These are phyloP conservation scores for Ajuga reptans DNA, from an alignment of 305 asterid genomes.

Conservation along the genomic window DNA sequence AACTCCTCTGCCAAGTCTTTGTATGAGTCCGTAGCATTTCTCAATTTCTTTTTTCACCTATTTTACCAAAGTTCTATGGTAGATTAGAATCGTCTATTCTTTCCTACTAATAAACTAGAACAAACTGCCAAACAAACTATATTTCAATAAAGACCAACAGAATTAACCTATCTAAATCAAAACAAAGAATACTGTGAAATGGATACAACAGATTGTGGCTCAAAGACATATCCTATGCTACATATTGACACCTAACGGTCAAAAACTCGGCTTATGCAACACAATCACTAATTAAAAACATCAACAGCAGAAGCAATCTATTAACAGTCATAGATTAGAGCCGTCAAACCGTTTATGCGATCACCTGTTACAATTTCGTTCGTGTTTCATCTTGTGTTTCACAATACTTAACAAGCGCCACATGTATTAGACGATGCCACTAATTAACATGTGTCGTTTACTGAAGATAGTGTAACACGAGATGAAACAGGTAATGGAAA, in stretches of 20 bases:
- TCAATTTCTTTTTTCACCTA: slow-evolving; percentile 86
- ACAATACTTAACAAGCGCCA: too few relatives aligned
- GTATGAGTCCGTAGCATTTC: slow-evolving; percentile 67
- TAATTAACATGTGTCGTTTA: too few relatives aligned
- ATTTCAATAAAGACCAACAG: too few relatives aligned
- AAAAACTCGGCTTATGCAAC: background rate
- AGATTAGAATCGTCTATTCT: background rate
- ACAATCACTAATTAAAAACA: background rate
- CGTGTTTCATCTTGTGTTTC: too few relatives aligned
- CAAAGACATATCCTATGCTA: background rate
- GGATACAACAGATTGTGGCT: background rate
- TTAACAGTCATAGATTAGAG: background rate
- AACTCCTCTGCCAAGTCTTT: slow-evolving; percentile 76
- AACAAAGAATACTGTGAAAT: background rate
- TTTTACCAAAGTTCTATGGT: background rate
- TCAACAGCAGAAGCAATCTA: background rate
- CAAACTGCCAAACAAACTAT: background rate
- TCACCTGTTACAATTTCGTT: too few relatives aligned
- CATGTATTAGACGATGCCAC: too few relatives aligned
- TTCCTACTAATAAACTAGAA: background rate
- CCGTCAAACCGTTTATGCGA: background rate
- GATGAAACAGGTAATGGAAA: too few relatives aligned
- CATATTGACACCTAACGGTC: background rate
- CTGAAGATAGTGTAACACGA: too few relatives aligned
- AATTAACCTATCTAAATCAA: too few relatives aligned